Evolutionary conservation across 768 basidiomycete genomes (phyloP).

Genomic region (Neoboletus magnificus): DNA sequence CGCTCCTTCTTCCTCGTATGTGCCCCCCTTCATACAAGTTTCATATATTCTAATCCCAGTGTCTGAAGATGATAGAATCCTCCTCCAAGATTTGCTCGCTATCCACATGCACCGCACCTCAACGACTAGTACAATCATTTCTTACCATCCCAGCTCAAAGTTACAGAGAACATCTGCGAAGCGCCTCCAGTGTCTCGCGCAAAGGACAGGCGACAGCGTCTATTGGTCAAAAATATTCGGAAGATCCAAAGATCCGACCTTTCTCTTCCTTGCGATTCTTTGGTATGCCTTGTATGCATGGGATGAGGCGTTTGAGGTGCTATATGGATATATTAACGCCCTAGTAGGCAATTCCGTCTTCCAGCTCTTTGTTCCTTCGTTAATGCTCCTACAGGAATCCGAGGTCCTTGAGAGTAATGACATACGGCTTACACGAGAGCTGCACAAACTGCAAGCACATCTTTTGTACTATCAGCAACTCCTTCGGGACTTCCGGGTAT

Average conservation of each 20-base stretch:
- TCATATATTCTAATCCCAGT: background rate
- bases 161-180: slow-evolving; percentile 27
- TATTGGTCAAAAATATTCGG: slow-evolving; percentile 33
- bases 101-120: slow-evolving; percentile 48
- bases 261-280: slow-evolving; percentile 48
- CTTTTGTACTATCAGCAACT: slow-evolving; percentile 54
- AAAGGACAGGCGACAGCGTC: slow-evolving; percentile 32
- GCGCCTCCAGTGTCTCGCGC: slow-evolving; percentile 28
- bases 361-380: too few species aligned
- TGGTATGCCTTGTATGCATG: slow-evolving; percentile 63
- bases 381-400: slow-evolving; percentile 39
- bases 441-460: slow-evolving; percentile 58
- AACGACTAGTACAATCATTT: slow-evolving; percentile 22
- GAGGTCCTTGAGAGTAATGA: slow-evolving; percentile 40
- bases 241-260: slow-evolving; percentile 46
- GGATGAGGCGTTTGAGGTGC: slow-evolving; percentile 55
- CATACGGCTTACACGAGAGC: slow-evolving; percentile 47
- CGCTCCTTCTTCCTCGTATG: slow-evolving; percentile 39
- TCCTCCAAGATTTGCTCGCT: slow-evolving; percentile 47
- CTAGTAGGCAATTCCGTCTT: slow-evolving; percentile 36
- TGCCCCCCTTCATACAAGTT: background rate
- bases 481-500: slow-evolving; percentile 49
- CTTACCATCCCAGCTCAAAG: slow-evolving; percentile 30
- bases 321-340: slow-evolving; percentile 48
- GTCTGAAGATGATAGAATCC: slow-evolving; percentile 15